Percentiles rank a stretch among this genome's conserved stretches.
Evolutionary conservation across 2,329 filamentous ascomycete genomes (phyloP).

Genomic region (Dactylellina sp.): DNA sequence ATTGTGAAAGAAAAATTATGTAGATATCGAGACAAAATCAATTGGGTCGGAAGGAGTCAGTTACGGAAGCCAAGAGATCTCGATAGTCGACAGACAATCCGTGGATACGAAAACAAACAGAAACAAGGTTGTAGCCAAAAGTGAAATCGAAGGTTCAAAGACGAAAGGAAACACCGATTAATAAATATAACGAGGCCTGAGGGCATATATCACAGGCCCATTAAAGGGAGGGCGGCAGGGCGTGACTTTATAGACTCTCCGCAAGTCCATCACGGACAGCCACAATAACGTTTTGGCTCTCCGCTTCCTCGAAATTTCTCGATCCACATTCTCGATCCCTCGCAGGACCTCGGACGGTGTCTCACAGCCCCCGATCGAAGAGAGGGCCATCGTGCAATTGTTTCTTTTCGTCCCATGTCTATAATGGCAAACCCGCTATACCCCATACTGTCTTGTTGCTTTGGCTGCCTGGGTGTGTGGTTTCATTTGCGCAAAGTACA

Average conservation of each 20-base stretch:
- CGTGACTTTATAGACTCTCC: conserved; percentile 23
- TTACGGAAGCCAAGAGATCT: conserved; percentile 2
- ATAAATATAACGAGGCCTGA: conserved; percentile 1
- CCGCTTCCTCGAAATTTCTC: not conserved
- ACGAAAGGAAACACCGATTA: conserved; percentile 6
- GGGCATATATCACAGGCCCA: not conserved
- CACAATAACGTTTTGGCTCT: not conserved
- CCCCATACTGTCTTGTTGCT: conserved; percentile 14
- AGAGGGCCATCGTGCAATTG: not conserved
- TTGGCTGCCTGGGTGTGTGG: conserved; percentile 20
- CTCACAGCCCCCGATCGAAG: not conserved
- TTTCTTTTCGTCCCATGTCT: conserved; percentile 39
- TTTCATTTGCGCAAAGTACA: conserved; percentile 19
- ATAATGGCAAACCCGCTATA: conserved; percentile 55
- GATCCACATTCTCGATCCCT: conserved; percentile 1
- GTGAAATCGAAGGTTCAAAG: conserved; percentile 30
- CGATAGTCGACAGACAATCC: too few relatives aligned
- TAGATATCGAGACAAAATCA: not conserved
- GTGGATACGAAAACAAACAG: conserved; percentile 2
- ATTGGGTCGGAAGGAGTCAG: not conserved
- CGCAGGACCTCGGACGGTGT: not conserved
- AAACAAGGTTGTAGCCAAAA: conserved; percentile 15
- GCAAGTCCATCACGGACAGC: conserved; percentile 5
- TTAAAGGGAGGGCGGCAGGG: conserved; percentile 8
- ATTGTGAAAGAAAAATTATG: conserved; percentile 7